phyloP scores from a whole-genome alignment of 495 filamentous ascomycete genomes.

The Penicillium cinerascens region DNA sequence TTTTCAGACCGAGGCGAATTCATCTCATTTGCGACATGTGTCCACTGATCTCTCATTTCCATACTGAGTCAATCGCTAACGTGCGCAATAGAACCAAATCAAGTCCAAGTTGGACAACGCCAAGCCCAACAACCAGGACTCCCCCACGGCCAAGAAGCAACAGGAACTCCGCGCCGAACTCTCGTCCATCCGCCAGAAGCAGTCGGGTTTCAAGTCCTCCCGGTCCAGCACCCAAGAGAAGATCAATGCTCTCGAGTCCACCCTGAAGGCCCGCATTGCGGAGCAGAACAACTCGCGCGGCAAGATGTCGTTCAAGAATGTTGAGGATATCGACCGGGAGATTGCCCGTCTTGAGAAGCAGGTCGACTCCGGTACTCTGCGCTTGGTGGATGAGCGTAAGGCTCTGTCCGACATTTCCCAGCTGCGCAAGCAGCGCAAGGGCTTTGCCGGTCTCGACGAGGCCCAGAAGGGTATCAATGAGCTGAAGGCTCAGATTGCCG shows the following conservation, averaged over 20 bases:
- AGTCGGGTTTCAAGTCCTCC: slow-evolving; percentile 76
- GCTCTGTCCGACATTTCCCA: slow-evolving; percentile 75
- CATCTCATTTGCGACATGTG: slow-evolving; percentile 1
- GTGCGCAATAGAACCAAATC: slow-evolving; percentile 62
- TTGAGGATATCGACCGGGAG: slow-evolving; percentile 80
- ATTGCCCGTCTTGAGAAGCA: slow-evolving; percentile 76
- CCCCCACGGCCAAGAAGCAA: slow-evolving; percentile 68
- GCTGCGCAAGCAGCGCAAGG: slow-evolving; percentile 85
- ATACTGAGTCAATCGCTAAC: slow-evolving; percentile 1
- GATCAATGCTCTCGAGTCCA: slow-evolving; percentile 79
- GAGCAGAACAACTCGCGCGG: slow-evolving; percentile 80
- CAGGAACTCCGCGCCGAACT: slow-evolving; percentile 76
- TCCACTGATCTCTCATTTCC: background rate
- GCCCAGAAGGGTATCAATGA: slow-evolving; percentile 80
- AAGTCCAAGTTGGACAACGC: slow-evolving; percentile 80
- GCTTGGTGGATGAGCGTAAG: slow-evolving; percentile 95
- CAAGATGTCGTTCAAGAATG: slow-evolving; percentile 75
- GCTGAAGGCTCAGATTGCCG: slow-evolving; percentile 77
- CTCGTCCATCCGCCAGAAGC: slow-evolving; percentile 69
- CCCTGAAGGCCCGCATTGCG: slow-evolving; percentile 72
- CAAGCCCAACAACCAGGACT: slow-evolving; percentile 70
- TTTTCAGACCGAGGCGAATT: background rate
- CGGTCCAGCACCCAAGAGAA: slow-evolving; percentile 74
- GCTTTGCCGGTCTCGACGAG: slow-evolving; percentile 77
- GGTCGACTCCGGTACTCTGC: slow-evolving; percentile 83